phyloP scores from a whole-genome alignment of 2,329 filamentous ascomycete genomes.

The Paecilomyces niveus region DNA sequence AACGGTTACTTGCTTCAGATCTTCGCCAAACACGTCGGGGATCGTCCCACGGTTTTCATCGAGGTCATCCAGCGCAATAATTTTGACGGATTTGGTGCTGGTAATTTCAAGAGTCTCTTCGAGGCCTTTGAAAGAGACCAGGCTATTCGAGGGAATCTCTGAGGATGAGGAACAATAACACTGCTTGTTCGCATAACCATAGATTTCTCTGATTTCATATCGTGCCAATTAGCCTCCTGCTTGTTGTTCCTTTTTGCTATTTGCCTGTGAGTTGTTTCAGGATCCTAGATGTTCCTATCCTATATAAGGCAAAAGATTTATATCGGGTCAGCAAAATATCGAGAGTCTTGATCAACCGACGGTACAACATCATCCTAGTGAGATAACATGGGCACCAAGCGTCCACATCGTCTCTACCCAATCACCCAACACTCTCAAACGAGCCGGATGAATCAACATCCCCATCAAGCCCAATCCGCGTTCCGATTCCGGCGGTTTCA shows the following conservation, averaged over 20 bases:
- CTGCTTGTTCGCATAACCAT: neutral
- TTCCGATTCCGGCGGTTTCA: neutral
- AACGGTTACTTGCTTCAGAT: slow-evolving; percentile 69
- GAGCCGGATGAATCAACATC: neutral
- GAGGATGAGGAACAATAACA: slow-evolving; percentile 35
- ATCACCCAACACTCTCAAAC: neutral
- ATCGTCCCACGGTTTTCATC: slow-evolving; percentile 88
- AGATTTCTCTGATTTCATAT: neutral
- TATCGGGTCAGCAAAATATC: too few relatives aligned
- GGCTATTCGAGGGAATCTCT: slow-evolving; percentile 72
- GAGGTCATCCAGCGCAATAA: slow-evolving; percentile 87
- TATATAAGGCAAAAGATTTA: too few relatives aligned
- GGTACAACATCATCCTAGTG: too few relatives aligned
- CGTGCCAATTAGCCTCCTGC: neutral
- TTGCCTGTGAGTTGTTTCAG: too few relatives aligned
- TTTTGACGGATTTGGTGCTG: slow-evolving; percentile 83
- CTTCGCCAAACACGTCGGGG: slow-evolving; percentile 76
- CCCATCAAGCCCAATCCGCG: neutral
- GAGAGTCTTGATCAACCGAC: too few relatives aligned
- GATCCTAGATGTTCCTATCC: too few relatives aligned
- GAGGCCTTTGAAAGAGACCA: slow-evolving; percentile 91
- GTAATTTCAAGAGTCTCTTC: slow-evolving; percentile 88
- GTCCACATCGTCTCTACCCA: neutral
- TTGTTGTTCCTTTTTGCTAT: neutral
- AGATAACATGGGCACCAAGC: too few relatives aligned